Conservation (phyloP, 2,329 filamentous ascomycete genomes). For the Cercospora zeina region DNA sequence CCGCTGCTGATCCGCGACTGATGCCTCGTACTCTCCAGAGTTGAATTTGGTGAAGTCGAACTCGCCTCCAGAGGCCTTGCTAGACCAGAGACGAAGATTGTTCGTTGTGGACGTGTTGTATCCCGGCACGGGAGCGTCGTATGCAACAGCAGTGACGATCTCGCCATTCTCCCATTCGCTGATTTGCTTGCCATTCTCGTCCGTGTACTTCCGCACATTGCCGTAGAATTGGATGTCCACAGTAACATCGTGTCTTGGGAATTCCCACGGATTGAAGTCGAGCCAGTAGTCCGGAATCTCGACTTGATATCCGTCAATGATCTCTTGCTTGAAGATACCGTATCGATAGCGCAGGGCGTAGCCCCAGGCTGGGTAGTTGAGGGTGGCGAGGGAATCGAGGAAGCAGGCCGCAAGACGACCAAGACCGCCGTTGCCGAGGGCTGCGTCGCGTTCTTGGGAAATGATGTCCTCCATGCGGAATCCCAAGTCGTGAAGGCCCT, state of each 20-base stretch:
- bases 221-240: constrained; percentile 98
- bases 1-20: constrained; percentile 94
- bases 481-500: constrained; percentile 81
- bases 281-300: constrained; percentile 99
- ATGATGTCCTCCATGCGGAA: constrained; percentile 98
- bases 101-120: constrained; percentile 89
- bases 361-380: constrained; percentile 96
- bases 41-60: constrained; percentile 99
- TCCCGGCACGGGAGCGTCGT: constrained; percentile 83
- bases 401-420: constrained; percentile 95
- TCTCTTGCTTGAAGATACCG: constrained; percentile 97
- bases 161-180: constrained; percentile 90
- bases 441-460: constrained; percentile 91
- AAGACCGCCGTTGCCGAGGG: constrained; percentile 91
- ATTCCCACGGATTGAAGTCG: constrained; percentile 99
- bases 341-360: constrained; percentile 95
- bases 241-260: constrained; percentile 89
- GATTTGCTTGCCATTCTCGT: constrained; percentile 70
- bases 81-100: constrained; percentile 95
- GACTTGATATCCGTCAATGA: constrained; percentile 95
- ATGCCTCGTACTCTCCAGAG: constrained; percentile 94
- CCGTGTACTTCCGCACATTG: constrained; percentile 69
- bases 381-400: constrained; percentile 88
- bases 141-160: constrained; percentile 86
- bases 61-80: constrained; percentile 93